These are phyloP conservation scores for Trichosporon faecale DNA, from an alignment of 1,284 basidiomycete species.

Conservation along the genomic window DNA sequence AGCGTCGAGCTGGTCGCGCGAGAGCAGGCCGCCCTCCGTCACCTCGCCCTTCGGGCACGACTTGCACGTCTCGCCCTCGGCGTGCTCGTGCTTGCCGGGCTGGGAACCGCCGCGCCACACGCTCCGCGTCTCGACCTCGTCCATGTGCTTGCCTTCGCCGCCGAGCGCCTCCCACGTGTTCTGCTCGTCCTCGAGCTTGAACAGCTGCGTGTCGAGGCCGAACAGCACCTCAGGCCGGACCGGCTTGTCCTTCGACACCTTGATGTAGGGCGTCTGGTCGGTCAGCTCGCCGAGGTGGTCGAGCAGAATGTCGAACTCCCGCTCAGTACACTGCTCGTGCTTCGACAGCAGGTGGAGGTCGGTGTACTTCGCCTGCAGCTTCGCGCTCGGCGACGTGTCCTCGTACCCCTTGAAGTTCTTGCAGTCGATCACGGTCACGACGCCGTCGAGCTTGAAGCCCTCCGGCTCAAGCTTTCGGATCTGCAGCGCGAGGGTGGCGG, in stretches of 20 bases:
- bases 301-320: slow-evolving; percentile 70
- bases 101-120: slow-evolving; percentile 56
- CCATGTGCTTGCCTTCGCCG: slow-evolving; percentile 57
- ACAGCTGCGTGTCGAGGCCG: slow-evolving; percentile 75
- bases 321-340: slow-evolving; percentile 73
- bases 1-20: slow-evolving; percentile 34
- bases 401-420: slow-evolving; percentile 84
- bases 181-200: slow-evolving; percentile 52
- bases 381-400: slow-evolving; percentile 79
- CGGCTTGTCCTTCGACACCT: slow-evolving; percentile 54
- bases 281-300: slow-evolving; percentile 86
- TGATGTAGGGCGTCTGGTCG: slow-evolving; percentile 78
- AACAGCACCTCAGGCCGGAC: slow-evolving; percentile 69
- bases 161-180: slow-evolving; percentile 35
- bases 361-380: slow-evolving; percentile 89
- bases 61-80: slow-evolving; percentile 23
- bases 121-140: slow-evolving; percentile 77
- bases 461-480: slow-evolving; percentile 76
- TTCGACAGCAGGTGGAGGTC: slow-evolving; percentile 87
- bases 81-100: slow-evolving; percentile 39
- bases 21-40: slow-evolving; percentile 30
- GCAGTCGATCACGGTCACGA: slow-evolving; percentile 82
- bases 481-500: slow-evolving; percentile 85
- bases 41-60: neutral
- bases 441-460: slow-evolving; percentile 78